phyloP scores from a whole-genome alignment of 169 alveolate species.

The Neospora caninum region DNA sequence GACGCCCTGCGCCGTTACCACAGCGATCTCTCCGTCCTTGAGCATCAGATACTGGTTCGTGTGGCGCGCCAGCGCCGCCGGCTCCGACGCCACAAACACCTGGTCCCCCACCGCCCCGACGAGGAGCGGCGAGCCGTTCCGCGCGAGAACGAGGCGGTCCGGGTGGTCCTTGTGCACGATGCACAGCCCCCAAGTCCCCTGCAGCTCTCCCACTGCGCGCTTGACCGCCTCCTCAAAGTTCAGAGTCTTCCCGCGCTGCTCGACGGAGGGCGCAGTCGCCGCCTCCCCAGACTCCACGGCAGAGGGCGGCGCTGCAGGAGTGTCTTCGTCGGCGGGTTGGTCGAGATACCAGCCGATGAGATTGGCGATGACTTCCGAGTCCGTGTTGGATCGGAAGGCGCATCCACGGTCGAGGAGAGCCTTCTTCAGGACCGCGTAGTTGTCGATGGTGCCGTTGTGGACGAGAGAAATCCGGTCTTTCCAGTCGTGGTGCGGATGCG shows the following conservation, averaged over 20 bases:
- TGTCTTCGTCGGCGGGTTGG: constrained; percentile 70
- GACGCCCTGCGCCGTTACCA: constrained; percentile 81
- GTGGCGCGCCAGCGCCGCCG: constrained; percentile 91
- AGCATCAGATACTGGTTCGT: constrained; percentile 91
- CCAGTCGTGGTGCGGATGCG: constrained; percentile 97
- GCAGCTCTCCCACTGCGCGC: constrained; percentile 85
- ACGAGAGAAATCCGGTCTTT: constrained; percentile 90
- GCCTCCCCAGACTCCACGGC: neutral
- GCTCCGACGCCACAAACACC: constrained; percentile 93
- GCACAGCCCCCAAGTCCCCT: constrained; percentile 97
- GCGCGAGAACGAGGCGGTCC: constrained; percentile 89
- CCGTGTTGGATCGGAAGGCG: constrained; percentile 89
- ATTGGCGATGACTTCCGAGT: constrained; percentile 97
- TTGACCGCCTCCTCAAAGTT: constrained; percentile 86
- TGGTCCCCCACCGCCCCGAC: constrained; percentile 86
- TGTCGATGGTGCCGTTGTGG: constrained; percentile 97
- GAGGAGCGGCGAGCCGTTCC: constrained; percentile 93
- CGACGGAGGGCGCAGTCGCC: constrained; percentile 78
- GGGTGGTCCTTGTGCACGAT: constrained; percentile 89
- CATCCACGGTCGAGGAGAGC: constrained; percentile 80
- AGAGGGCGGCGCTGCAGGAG: neutral
- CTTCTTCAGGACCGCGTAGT: constrained; percentile 80
- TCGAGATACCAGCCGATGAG: constrained; percentile 90
- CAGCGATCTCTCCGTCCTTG: constrained; percentile 90
- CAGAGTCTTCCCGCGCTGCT: constrained; percentile 78